A percentile compares a stretch with the other conserved stretches of the same genome.
These are phyloP conservation scores for Herpotrichia juniperi DNA, from an alignment of 2,329 filamentous ascomycete species.

Conservation along the genomic window DNA sequence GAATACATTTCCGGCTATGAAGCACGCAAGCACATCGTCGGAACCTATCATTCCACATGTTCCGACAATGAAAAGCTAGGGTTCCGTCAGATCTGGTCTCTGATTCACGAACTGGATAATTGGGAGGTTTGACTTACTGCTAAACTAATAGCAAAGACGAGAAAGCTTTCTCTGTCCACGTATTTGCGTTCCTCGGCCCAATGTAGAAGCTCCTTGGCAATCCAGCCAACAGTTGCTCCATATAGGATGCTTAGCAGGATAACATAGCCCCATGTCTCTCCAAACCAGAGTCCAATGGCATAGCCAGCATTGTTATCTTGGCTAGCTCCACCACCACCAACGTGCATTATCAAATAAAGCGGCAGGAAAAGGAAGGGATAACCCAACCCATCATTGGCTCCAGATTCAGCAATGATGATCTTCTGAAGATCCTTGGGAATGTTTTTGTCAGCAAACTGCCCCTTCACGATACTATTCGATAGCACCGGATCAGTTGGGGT, in stretches of 20 bases:
- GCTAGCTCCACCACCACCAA: constrained; percentile 61
- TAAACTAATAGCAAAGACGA: constrained; percentile 84
- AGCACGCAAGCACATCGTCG: constrained; percentile 90
- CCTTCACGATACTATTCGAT: constrained; percentile 90
- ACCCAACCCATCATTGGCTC: constrained; percentile 86
- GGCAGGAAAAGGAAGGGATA: constrained; percentile 89
- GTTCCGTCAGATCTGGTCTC: background rate
- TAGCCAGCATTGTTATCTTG: constrained; percentile 59
- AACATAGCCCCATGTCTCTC: constrained; percentile 82
- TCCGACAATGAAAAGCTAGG: constrained; percentile 77
- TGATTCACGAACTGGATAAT: background rate
- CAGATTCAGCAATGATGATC: constrained; percentile 71
- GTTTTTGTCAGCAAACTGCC: constrained; percentile 90
- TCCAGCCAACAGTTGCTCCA: constrained; percentile 77
- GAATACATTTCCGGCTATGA: constrained; percentile 88
- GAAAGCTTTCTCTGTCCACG: constrained; percentile 85
- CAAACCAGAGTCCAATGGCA: constrained; percentile 82
- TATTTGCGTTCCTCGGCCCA: constrained; percentile 82
- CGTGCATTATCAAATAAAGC: constrained; percentile 81
- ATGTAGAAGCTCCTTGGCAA: constrained; percentile 81
- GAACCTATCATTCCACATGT: constrained; percentile 87
- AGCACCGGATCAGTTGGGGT: constrained; percentile 90
- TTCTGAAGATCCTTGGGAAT: constrained; percentile 81
- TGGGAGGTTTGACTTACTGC: constrained; percentile 59
- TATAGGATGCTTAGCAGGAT: constrained; percentile 81